phyloP scores from a whole-genome alignment of 768 basidiomycete genomes.

The Termitomyces sp. region DNA sequence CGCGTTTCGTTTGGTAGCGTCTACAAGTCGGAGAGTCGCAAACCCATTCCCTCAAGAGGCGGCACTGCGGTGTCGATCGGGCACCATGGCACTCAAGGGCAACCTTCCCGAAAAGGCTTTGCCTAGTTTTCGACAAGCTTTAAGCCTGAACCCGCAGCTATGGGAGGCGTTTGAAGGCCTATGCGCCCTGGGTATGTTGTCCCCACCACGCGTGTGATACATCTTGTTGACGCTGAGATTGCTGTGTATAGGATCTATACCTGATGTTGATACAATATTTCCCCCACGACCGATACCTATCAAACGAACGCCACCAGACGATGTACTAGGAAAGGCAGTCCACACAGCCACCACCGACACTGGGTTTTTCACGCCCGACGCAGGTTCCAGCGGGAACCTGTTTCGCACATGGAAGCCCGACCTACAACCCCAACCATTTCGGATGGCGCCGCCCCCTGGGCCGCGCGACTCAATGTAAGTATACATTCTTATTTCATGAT shows the following conservation, averaged over 20 bases:
- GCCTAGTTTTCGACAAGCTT: conserved; percentile 62
- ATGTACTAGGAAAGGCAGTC: conserved; percentile 34
- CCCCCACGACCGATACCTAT: conserved; percentile 55
- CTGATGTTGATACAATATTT: conserved; percentile 68
- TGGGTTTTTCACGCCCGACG: conserved; percentile 75
- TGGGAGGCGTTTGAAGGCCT: conserved; percentile 94
- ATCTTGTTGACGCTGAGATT: not conserved
- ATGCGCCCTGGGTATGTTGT: conserved; percentile 65
- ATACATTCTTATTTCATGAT: not conserved
- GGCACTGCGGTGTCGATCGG: conserved; percentile 70
- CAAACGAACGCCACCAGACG: conserved; percentile 50
- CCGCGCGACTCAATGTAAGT: conserved; percentile 63
- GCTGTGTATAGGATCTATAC: conserved; percentile 47
- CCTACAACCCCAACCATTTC: conserved; percentile 47
- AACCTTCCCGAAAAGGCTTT: conserved; percentile 74
- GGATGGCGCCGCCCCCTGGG: conserved; percentile 44
- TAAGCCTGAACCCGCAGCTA: conserved; percentile 68
- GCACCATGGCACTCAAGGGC: conserved; percentile 70
- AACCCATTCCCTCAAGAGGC: conserved; percentile 67
- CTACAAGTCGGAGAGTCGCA: conserved; percentile 46
- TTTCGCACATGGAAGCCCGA: conserved; percentile 54
- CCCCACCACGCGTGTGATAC: conserved; percentile 7
- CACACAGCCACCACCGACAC: conserved; percentile 63
- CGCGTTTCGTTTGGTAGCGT: conserved; percentile 31
- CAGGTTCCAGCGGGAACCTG: conserved; percentile 47